Conservation (phyloP, 2,329 filamentous ascomycete species). For the Sclerotiophoma versabilis region DNA sequence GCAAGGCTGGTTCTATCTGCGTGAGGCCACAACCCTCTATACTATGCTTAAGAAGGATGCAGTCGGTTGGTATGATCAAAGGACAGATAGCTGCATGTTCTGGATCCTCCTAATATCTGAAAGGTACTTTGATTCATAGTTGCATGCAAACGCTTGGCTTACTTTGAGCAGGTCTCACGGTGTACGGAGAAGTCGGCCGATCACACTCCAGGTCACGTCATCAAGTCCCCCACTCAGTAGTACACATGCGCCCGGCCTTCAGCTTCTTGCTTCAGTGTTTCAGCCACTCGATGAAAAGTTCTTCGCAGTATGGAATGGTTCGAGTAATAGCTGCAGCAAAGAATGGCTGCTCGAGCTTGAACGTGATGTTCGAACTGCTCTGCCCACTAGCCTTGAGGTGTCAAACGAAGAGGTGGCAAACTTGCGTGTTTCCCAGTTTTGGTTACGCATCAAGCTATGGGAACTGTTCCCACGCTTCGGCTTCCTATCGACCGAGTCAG, state of each 20-base stretch:
- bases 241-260: constrained; percentile 64
- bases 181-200: constrained; percentile 71
- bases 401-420: constrained; percentile 64
- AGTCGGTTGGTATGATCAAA: constrained; percentile 22
- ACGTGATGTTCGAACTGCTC: constrained; percentile 66
- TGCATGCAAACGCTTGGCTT: not conserved
- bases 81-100: constrained; percentile 24
- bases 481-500: constrained; percentile 56
- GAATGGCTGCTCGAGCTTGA: constrained; percentile 66
- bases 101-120: constrained; percentile 39
- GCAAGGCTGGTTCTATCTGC: constrained; percentile 79
- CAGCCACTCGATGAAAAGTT: constrained; percentile 71
- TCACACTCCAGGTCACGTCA: constrained; percentile 74
- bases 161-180: constrained; percentile 67
- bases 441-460: constrained; percentile 70
- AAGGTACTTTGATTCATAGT: constrained; percentile 18
- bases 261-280: constrained; percentile 68
- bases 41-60: constrained; percentile 26
- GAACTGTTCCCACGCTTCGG: constrained; percentile 66
- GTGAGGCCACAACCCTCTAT: constrained; percentile 75
- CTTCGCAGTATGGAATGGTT: constrained; percentile 71
- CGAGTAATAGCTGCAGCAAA: constrained; percentile 63
- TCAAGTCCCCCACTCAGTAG: constrained; percentile 69
- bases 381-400: constrained; percentile 60
- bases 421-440: constrained; percentile 66